A percentile compares a stretch with the other conserved stretches of the same genome.
These are phyloP conservation scores for Scheffersomyces stipitis DNA, from an alignment of 805 yeast genomes.

Conservation along the genomic window DNA sequence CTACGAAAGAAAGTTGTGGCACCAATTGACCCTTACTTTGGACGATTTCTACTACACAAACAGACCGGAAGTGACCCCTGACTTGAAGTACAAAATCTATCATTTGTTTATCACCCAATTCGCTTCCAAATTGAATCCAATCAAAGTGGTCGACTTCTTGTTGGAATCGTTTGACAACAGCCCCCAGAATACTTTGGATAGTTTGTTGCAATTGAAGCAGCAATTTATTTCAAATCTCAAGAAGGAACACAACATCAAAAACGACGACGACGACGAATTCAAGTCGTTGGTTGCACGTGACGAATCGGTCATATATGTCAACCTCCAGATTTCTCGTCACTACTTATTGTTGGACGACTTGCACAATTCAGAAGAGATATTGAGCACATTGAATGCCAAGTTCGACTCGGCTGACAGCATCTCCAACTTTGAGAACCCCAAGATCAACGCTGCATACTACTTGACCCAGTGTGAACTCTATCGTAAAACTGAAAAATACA, in stretches of 20 bases:
- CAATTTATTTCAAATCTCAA: constrained; percentile 23
- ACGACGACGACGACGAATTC: constrained; percentile 21
- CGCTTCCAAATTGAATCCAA: constrained; percentile 70
- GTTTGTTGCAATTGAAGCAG: constrained; percentile 34
- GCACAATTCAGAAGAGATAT: constrained; percentile 61
- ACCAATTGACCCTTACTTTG: constrained; percentile 77
- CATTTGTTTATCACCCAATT: constrained; percentile 68
- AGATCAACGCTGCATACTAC: constrained; percentile 80
- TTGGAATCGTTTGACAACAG: constrained; percentile 44
- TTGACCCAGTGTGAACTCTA: constrained; percentile 74
- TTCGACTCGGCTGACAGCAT: constrained; percentile 45
- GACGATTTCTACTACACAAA: constrained; percentile 50
- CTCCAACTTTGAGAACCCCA: constrained; percentile 36
- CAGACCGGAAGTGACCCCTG: constrained; percentile 35
- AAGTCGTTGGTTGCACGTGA: constrained; percentile 44
- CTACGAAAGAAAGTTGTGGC: constrained; percentile 92
- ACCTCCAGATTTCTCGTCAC: constrained; percentile 71
- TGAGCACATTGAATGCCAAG: constrained; percentile 59
- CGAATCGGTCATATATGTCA: constrained; percentile 50
- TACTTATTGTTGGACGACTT: constrained; percentile 54
- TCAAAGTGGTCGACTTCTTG: constrained; percentile 75
- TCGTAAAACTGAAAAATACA: constrained; percentile 75
- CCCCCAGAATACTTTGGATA: constrained; percentile 30
- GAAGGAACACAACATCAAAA: constrained; percentile 30
- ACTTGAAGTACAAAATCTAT: constrained; percentile 64